phyloP scores from a whole-genome alignment of 1,284 basidiomycete species.

The Testicularia cyperi region DNA sequence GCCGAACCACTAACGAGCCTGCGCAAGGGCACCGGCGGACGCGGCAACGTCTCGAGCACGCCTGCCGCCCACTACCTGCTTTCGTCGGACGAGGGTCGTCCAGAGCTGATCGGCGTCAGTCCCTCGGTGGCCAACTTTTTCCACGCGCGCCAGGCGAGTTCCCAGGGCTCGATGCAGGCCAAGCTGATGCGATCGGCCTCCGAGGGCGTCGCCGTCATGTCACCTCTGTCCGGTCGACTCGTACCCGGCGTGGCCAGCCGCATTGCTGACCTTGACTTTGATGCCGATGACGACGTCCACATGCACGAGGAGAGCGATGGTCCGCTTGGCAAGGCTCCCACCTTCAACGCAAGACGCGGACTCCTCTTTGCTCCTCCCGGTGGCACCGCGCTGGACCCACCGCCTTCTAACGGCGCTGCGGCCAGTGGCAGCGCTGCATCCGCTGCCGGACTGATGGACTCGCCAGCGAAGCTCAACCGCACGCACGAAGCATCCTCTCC shows the following conservation, averaged over 20 bases:
- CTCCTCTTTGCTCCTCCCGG: slow-evolving; percentile 30
- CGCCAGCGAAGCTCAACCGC: slow-evolving; percentile 8
- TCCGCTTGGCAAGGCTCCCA: slow-evolving; percentile 10
- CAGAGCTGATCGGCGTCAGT: slow-evolving; percentile 36
- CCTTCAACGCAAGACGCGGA: slow-evolving; percentile 35
- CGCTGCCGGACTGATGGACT: not conserved
- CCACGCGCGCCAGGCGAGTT: slow-evolving; percentile 26
- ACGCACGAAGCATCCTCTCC: slow-evolving; percentile 15
- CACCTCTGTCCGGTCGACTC: slow-evolving; percentile 34
- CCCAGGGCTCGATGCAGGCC: slow-evolving; percentile 20
- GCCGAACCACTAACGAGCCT: slow-evolving; percentile 30
- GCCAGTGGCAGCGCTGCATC: too few relatives aligned
- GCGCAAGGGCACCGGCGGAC: slow-evolving; percentile 13
- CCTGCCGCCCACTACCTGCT: slow-evolving; percentile 30
- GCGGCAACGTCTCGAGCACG: slow-evolving; percentile 3
- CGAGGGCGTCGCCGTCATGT: slow-evolving; percentile 31
- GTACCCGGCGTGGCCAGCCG: slow-evolving; percentile 20
- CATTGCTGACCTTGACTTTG: slow-evolving; percentile 38
- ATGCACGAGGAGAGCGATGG: slow-evolving; percentile 10
- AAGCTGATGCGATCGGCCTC: slow-evolving; percentile 31
- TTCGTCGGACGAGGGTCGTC: slow-evolving; percentile 17
- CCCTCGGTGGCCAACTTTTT: slow-evolving; percentile 35
- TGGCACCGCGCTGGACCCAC: slow-evolving; percentile 12
- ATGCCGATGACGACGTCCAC: slow-evolving; percentile 26
- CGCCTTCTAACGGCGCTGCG: not conserved